phyloP scores from a whole-genome alignment of 495 filamentous ascomycete genomes.

The Xylaria telfairii region DNA sequence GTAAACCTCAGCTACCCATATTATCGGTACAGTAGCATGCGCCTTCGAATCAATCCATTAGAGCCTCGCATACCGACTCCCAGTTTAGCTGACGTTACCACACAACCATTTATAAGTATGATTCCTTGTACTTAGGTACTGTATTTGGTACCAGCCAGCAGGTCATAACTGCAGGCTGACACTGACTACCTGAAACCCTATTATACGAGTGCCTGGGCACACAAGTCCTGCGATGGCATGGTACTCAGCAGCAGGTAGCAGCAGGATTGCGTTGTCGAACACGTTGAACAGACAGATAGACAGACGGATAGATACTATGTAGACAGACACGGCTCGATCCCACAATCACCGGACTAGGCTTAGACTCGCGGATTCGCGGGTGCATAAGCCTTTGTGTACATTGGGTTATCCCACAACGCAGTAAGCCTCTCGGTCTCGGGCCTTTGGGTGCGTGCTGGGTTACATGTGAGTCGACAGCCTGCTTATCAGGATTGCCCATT shows the following conservation, averaged over 20 bases:
- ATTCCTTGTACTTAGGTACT: not conserved
- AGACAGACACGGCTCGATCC: slow-evolving; percentile 22
- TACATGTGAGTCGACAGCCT: slow-evolving; percentile 13
- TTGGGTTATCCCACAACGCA: slow-evolving; percentile 14
- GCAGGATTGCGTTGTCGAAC: slow-evolving; percentile 12
- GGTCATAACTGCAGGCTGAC: not conserved
- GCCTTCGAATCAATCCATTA: not conserved
- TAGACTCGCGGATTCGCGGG: not conserved
- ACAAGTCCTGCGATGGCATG: not conserved
- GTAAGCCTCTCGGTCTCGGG: slow-evolving; percentile 12
- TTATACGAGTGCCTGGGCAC: slow-evolving; percentile 2
- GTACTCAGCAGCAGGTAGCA: not conserved
- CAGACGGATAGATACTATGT: slow-evolving; percentile 11
- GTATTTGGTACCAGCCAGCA: not conserved
- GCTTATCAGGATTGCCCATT: slow-evolving; percentile 22
- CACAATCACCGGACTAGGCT: not conserved
- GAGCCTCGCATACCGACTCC: slow-evolving; percentile 9
- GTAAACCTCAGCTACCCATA: not conserved
- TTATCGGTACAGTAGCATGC: too few species aligned
- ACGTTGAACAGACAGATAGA: slow-evolving; percentile 17
- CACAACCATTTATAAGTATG: slow-evolving; percentile 3
- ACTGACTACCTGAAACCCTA: not conserved
- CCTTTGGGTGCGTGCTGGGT: slow-evolving; percentile 1
- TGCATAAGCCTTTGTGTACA: not conserved
- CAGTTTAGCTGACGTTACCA: slow-evolving; percentile 5